Percentiles rank a stretch among this genome's conserved stretches.
These are phyloP conservation scores for Neurospora pannonica DNA, from an alignment of 495 filamentous ascomycete species.

Conservation along the genomic window DNA sequence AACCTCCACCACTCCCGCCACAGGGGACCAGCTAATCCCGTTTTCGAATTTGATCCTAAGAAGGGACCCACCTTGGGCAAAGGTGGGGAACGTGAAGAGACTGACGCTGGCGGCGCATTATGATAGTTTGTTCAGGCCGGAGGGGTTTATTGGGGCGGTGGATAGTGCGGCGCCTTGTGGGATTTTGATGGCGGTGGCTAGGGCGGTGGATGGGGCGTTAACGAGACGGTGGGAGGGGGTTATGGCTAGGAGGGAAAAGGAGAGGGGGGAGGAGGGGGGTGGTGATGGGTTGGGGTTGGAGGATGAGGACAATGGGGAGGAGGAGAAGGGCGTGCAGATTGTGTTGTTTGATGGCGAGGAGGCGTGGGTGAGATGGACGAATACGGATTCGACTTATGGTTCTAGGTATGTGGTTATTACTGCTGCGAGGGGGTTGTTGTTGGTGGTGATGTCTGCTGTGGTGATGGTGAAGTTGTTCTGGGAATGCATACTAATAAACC, in stretches of 20 bases:
- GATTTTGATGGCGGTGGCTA: constrained; percentile 77
- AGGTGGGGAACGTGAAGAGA: constrained; percentile 56
- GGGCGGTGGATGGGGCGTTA: constrained; percentile 68
- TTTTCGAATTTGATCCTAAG: constrained; percentile 81
- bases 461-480: background rate
- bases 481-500: background rate
- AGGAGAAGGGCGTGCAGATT: constrained; percentile 79
- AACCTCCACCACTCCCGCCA: constrained; percentile 66
- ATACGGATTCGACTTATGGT: constrained; percentile 77
- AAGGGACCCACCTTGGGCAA: constrained; percentile 78
- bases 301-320: constrained; percentile 38
- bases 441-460: background rate
- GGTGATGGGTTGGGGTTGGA: constrained; percentile 53
- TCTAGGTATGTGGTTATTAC: constrained; percentile 44
- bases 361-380: constrained; percentile 72
- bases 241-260: constrained; percentile 34
- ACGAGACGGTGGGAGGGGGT: constrained; percentile 72
- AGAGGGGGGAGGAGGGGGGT: constrained; percentile 56
- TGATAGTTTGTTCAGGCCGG: constrained; percentile 71
- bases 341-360: constrained; percentile 91
- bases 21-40: constrained; percentile 57
- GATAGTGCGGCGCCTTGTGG: constrained; percentile 93
- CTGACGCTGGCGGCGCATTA: constrained; percentile 91
- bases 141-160: constrained; percentile 87
- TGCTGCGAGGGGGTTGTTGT: background rate